Conservation (phyloP, 192 early-diverging fungal species). For the Backusella luteola region DNA sequence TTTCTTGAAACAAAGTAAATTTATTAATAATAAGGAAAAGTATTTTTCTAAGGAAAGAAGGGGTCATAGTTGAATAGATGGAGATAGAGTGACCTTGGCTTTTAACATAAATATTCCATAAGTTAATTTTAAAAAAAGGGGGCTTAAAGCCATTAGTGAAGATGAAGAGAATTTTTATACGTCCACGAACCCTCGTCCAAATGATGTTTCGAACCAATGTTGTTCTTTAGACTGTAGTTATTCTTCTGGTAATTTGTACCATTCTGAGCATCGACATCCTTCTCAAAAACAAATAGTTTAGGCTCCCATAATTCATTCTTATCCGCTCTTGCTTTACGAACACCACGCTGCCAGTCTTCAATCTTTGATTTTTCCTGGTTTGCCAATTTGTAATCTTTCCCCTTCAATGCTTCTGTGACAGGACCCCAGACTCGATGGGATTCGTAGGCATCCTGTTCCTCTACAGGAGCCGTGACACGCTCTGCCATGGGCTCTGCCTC, state of each 20-base stretch:
- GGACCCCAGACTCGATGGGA: slow-evolving; percentile 70
- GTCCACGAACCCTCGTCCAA: slow-evolving; percentile 34
- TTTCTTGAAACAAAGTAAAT: no score
- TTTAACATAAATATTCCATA: neutral
- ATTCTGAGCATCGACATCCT: slow-evolving; percentile 12
- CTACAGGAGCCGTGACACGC: slow-evolving; percentile 55
- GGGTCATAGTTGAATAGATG: no score
- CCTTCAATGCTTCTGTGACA: slow-evolving; percentile 62
- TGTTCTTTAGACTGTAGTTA: neutral
- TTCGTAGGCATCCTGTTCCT: slow-evolving; percentile 61
- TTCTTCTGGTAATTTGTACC: slow-evolving; percentile 7
- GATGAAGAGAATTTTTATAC: slow-evolving; percentile 32
- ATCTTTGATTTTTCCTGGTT: slow-evolving; percentile 66
- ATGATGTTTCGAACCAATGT: slow-evolving; percentile 14
- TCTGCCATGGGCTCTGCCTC: slow-evolving; percentile 52
- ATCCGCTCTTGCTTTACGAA: slow-evolving; percentile 59
- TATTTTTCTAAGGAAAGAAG: no score
- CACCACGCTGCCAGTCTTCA: slow-evolving; percentile 62
- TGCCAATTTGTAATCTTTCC: slow-evolving; percentile 61
- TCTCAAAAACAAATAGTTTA: slow-evolving; percentile 22
- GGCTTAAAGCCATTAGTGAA: neutral
- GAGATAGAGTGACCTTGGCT: no score
- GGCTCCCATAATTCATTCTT: slow-evolving; percentile 42
- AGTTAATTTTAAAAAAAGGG: neutral
- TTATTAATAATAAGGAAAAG: no score